Percentiles rank a stretch among this genome's conserved stretches.
phyloP scores from a whole-genome alignment of 2,329 filamentous ascomycete species.

The Aureobasidium sp. region DNA sequence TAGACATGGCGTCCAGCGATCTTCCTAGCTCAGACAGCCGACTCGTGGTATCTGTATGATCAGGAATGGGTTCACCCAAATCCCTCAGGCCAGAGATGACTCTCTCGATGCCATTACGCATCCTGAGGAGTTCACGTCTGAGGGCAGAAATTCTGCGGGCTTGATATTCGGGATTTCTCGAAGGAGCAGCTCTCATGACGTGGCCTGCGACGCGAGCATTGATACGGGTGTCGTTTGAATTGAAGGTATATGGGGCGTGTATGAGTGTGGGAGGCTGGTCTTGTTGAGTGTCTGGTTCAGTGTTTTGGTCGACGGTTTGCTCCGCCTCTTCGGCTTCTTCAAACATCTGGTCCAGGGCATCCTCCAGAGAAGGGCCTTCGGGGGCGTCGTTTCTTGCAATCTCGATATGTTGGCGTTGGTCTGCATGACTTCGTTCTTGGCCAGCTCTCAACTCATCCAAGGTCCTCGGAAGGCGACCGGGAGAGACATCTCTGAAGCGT shows the following conservation, averaged over 20 bases:
- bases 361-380: slow-evolving; percentile 23
- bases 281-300: neutral
- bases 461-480: slow-evolving; percentile 39
- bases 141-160: slow-evolving; percentile 27
- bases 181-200: slow-evolving; percentile 15
- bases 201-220: slow-evolving; percentile 9
- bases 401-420: slow-evolving; percentile 17
- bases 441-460: slow-evolving; percentile 35
- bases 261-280: neutral
- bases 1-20: slow-evolving; percentile 23
- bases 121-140: slow-evolving; percentile 28
- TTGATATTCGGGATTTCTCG: slow-evolving; percentile 28
- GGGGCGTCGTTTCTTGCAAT: slow-evolving; percentile 11
- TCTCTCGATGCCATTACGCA: slow-evolving; percentile 30
- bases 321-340: slow-evolving; percentile 23
- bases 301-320: neutral
- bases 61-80: slow-evolving; percentile 27
- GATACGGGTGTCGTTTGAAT: neutral
- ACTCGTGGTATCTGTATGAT: slow-evolving; percentile 23
- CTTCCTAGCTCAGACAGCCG: slow-evolving; percentile 23
- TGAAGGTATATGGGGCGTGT: neutral
- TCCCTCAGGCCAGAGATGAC: slow-evolving; percentile 29
- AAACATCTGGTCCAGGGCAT: slow-evolving; percentile 27
- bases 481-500: slow-evolving; percentile 37
- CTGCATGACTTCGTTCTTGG: slow-evolving; percentile 21